These are phyloP conservation scores for Clavaria fumosa DNA, from an alignment of 768 basidiomycete genomes.

Conservation along the genomic window DNA sequence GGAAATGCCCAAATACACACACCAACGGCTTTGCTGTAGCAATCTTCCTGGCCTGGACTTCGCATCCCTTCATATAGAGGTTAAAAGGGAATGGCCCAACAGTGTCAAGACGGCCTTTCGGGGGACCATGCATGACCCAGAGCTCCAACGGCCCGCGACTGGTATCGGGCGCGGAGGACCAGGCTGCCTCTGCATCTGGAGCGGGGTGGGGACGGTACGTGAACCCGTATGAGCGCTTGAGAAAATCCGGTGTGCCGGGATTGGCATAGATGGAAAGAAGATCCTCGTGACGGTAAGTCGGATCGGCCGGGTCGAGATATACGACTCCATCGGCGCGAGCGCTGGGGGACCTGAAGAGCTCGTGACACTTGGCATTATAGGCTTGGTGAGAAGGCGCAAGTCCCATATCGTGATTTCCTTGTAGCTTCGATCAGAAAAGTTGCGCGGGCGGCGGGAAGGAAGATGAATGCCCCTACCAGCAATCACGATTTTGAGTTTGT, in stretches of 20 bases:
- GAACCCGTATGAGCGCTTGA: not conserved
- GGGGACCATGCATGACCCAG: slow-evolving; percentile 4
- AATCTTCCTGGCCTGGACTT: not conserved
- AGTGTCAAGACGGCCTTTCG: not conserved
- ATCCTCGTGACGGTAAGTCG: not conserved
- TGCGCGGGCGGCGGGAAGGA: not conserved
- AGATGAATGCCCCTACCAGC: not conserved
- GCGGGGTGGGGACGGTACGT: not conserved
- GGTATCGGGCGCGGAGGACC: slow-evolving; percentile 3
- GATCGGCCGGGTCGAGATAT: not conserved
- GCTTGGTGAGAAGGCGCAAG: slow-evolving; percentile 1
- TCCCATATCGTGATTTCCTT: slow-evolving; percentile 3
- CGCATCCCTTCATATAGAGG: slow-evolving; percentile 3
- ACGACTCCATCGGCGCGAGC: slow-evolving; percentile 3
- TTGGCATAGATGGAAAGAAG: slow-evolving; percentile 5
- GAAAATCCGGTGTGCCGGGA: not conserved
- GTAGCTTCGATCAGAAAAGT: not conserved
- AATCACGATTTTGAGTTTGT: slow-evolving; percentile 7
- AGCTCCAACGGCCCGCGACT: not conserved
- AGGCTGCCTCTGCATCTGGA: slow-evolving; percentile 2
- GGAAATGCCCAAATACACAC: slow-evolving; percentile 4
- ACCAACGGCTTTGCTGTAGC: slow-evolving; percentile 4
- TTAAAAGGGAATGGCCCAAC: slow-evolving; percentile 3
- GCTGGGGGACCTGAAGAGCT: slow-evolving; percentile 1
- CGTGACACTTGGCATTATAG: not conserved